These are phyloP conservation scores for Botryosphaeria agaves DNA, from an alignment of 2,329 filamentous ascomycete genomes.

Conservation along the genomic window DNA sequence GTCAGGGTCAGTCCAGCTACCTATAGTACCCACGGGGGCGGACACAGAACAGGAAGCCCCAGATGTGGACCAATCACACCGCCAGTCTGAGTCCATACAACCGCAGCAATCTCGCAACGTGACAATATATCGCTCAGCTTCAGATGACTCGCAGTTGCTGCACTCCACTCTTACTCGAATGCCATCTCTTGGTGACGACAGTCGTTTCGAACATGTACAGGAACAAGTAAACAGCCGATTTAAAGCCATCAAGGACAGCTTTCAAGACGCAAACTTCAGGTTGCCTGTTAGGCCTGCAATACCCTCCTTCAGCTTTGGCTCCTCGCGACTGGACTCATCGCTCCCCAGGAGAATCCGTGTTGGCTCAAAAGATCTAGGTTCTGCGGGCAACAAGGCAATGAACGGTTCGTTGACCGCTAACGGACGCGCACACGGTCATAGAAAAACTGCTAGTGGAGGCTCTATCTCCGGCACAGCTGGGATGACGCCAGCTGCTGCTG, in stretches of 20 bases:
- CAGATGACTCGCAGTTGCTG: constrained; percentile 59
- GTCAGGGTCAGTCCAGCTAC: constrained; percentile 20
- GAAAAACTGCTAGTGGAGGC: not conserved
- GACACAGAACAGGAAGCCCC: constrained; percentile 1
- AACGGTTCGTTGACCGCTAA: no score
- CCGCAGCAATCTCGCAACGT: no score
- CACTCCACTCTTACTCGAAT: constrained; percentile 59
- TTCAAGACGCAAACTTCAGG: constrained; percentile 68
- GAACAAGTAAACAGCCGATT: constrained; percentile 78
- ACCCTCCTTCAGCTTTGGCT: constrained; percentile 26
- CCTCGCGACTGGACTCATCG: constrained; percentile 10
- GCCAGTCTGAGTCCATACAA: no score
- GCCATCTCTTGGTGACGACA: constrained; percentile 73
- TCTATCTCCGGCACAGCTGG: not conserved
- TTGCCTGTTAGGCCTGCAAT: constrained; percentile 32
- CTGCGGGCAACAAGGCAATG: no score
- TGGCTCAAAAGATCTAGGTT: not conserved
- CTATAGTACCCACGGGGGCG: constrained; percentile 1
- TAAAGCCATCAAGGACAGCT: constrained; percentile 79
- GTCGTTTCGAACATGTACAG: constrained; percentile 60
- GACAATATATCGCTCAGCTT: constrained; percentile 51
- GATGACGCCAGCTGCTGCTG: constrained; percentile 8
- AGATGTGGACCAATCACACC: not conserved
- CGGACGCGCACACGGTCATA: not conserved
- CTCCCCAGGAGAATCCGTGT: not conserved